phyloP scores from a whole-genome alignment of 2,329 filamentous ascomycete species.

The Penicillium sp. region DNA sequence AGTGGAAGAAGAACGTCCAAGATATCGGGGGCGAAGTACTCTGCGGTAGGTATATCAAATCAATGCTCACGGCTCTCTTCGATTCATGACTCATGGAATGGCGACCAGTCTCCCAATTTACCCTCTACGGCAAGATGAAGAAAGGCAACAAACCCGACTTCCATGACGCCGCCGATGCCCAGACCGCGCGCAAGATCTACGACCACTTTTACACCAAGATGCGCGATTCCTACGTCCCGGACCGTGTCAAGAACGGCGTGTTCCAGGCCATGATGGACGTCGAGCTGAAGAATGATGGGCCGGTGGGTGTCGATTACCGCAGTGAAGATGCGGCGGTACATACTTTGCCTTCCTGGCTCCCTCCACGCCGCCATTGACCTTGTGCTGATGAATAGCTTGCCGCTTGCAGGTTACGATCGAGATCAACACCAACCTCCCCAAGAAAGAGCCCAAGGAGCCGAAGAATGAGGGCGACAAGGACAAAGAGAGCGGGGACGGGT shows the following conservation, averaged over 20 bases:
- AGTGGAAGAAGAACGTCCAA: conserved; percentile 89
- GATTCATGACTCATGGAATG: neutral
- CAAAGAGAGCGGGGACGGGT: conserved; percentile 9
- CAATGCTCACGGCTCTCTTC: neutral
- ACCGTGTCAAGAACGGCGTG: conserved; percentile 86
- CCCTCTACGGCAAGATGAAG: conserved; percentile 84
- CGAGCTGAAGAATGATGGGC: conserved; percentile 80
- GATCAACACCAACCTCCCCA: conserved; percentile 47
- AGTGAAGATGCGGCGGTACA: conserved; percentile 58
- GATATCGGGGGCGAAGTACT: conserved; percentile 89
- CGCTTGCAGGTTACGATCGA: conserved; percentile 47
- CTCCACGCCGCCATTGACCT: conserved; percentile 10
- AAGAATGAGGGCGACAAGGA: conserved; percentile 14
- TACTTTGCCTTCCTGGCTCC: conserved; percentile 31
- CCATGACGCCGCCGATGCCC: conserved; percentile 75
- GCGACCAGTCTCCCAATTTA: conserved; percentile 85
- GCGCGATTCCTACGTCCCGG: conserved; percentile 65
- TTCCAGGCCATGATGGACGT: conserved; percentile 99
- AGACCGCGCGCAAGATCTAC: conserved; percentile 78
- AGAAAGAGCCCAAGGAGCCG: conserved; percentile 31
- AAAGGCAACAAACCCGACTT: conserved; percentile 96
- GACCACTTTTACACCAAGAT: conserved; percentile 78
- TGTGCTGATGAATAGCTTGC: neutral
- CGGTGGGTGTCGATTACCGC: conserved; percentile 61
- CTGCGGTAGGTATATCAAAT: conserved; percentile 64